phyloP scores from a whole-genome alignment of 2,329 filamentous ascomycete species.

The Alternaria triticimaculans region DNA sequence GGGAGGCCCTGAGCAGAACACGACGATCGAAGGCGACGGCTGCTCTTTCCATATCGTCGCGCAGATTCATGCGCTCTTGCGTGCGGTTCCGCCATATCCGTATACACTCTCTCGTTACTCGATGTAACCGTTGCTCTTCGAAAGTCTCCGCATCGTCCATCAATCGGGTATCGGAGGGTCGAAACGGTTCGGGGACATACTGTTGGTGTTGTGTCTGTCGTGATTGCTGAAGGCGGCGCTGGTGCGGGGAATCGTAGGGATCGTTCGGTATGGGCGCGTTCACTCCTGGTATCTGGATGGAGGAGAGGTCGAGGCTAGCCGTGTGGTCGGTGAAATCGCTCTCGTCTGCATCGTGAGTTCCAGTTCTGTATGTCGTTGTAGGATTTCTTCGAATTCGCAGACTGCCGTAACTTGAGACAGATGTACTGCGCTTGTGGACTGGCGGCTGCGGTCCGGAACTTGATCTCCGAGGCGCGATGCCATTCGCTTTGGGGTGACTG shows the following conservation, averaged over 20 bases:
- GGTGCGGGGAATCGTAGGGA: constrained; percentile 14
- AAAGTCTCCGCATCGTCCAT: constrained; percentile 57
- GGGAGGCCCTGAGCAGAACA: constrained; percentile 60
- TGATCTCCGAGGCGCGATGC: constrained; percentile 20
- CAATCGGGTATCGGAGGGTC: constrained; percentile 59
- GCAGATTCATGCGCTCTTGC: constrained; percentile 9
- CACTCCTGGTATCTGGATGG: constrained; percentile 44
- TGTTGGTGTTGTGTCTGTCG: constrained; percentile 21
- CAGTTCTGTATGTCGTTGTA: constrained; percentile 15
- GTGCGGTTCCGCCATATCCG: constrained; percentile 58
- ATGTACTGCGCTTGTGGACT: constrained; percentile 35
- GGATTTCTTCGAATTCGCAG: constrained; percentile 37
- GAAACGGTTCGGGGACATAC: constrained; percentile 51
- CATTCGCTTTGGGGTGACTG: constrained; percentile 34
- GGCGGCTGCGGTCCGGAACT: constrained; percentile 27
- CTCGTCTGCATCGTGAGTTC: constrained; percentile 32
- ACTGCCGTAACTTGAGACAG: constrained; percentile 47
- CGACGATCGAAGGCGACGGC: constrained; percentile 58
- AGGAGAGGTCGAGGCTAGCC: constrained; percentile 35
- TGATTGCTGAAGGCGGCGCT: constrained; percentile 2
- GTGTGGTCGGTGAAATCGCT: constrained; percentile 42
- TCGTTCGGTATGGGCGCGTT: constrained; percentile 43
- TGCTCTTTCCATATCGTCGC: constrained; percentile 32
- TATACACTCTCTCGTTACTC: constrained; percentile 42
- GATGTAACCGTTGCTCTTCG: constrained; percentile 38